Evolutionary conservation across 2,329 filamentous ascomycete genomes (phyloP).

Genomic region (Colletotrichum sp.): DNA sequence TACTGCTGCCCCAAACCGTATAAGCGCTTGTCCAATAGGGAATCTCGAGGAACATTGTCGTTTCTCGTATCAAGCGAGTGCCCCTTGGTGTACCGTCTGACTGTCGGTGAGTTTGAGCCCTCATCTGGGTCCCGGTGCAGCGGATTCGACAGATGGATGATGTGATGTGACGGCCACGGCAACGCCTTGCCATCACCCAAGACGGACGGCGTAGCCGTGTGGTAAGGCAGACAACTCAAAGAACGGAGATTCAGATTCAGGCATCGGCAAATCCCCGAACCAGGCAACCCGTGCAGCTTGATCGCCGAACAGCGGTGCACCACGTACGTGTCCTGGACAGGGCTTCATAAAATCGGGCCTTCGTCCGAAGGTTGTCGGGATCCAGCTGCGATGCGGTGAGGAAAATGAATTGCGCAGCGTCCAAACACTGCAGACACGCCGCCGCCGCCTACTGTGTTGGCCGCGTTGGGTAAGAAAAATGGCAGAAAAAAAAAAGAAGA

Average conservation of each 20-base stretch:
- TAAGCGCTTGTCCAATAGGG: not conserved
- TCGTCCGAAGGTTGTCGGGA: slow-evolving; percentile 11
- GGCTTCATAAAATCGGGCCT: slow-evolving; percentile 6
- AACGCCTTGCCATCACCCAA: not conserved
- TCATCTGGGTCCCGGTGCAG: not conserved
- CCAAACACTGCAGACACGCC: not conserved
- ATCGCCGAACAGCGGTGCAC: not conserved
- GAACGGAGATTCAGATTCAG: not conserved
- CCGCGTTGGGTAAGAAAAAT: not conserved
- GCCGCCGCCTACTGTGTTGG: not conserved
- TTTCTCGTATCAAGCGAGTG: not conserved
- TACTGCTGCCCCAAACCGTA: not conserved
- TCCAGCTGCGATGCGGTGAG: not conserved
- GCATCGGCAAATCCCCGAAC: not conserved
- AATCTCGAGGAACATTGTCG: not conserved
- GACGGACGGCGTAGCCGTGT: not conserved
- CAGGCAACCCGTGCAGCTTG: not conserved
- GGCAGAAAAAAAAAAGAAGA: not conserved
- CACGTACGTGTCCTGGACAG: slow-evolving; percentile 7
- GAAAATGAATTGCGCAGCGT: not conserved
- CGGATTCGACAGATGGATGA: not conserved
- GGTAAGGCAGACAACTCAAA: not conserved
- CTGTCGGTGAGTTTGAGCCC: not conserved
- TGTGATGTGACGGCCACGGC: not conserved
- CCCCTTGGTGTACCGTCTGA: not conserved